Evolutionary conservation across 2,329 filamentous ascomycete genomes (phyloP).

Genomic region (Aureobasidium sp.): DNA sequence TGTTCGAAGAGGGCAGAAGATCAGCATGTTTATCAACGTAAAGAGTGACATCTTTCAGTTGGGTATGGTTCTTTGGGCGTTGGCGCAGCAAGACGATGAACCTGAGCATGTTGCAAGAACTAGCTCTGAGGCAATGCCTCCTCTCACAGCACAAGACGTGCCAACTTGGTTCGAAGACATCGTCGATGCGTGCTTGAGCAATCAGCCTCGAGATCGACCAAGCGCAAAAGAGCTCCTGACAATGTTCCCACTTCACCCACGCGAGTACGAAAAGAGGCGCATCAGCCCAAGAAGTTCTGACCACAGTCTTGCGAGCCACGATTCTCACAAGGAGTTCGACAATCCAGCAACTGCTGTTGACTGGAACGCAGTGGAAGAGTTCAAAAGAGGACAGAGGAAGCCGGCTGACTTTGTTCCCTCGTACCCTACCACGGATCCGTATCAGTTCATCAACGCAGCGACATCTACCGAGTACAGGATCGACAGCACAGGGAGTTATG

Average conservation of each 20-base stretch:
- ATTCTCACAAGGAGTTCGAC: conserved; percentile 40
- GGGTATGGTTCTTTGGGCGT: conserved; percentile 92
- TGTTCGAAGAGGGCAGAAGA: conserved; percentile 78
- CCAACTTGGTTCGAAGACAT: conserved; percentile 73
- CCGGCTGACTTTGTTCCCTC: background rate
- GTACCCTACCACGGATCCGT: conserved; percentile 19
- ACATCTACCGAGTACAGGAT: conserved; percentile 36
- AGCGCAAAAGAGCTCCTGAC: conserved; percentile 64
- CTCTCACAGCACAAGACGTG: conserved; percentile 49
- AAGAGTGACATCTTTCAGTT: conserved; percentile 95
- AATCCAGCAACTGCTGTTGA: conserved; percentile 37
- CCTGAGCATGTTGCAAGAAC: conserved; percentile 64
- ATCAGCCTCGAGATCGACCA: conserved; percentile 61
- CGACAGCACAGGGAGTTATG: conserved; percentile 36
- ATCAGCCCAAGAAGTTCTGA: conserved; percentile 19
- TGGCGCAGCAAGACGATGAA: conserved; percentile 81
- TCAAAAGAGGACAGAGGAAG: conserved; percentile 18
- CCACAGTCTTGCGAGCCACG: conserved; percentile 28
- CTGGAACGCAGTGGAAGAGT: conserved; percentile 34
- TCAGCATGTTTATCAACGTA: conserved; percentile 95
- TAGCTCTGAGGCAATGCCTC: conserved; percentile 46
- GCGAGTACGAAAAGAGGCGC: background rate
- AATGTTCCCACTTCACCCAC: conserved; percentile 49
- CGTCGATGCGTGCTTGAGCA: conserved; percentile 66
- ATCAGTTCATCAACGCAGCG: conserved; percentile 25